Conservation (phyloP, 768 basidiomycete genomes). For the Boletus insuetus region DNA sequence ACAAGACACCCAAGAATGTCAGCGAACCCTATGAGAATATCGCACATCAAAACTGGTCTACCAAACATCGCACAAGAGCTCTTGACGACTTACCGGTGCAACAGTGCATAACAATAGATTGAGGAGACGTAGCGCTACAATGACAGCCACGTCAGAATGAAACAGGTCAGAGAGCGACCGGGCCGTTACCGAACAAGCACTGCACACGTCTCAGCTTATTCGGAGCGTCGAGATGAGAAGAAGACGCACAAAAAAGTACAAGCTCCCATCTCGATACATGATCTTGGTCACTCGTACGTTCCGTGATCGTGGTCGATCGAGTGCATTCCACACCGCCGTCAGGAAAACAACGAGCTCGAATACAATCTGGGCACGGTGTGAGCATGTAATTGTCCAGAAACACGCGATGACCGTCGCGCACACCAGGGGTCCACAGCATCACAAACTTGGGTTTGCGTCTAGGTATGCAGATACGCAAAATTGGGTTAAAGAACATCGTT, state of each 20-base stretch:
- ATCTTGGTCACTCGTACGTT: constrained; percentile 19
- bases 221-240: not conserved
- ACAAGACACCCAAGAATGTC: constrained; percentile 22
- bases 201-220: constrained; percentile 3
- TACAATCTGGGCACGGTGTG: constrained; percentile 15
- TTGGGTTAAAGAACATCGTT: constrained; percentile 4
- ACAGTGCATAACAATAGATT: constrained; percentile 20
- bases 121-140: constrained; percentile 18
- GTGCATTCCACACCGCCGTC: constrained; percentile 28
- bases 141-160: not conserved
- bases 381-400: not conserved
- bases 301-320: constrained; percentile 23
- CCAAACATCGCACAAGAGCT: not conserved
- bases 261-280: constrained; percentile 28
- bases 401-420: not conserved
- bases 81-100: constrained; percentile 21
- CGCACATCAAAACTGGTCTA: not conserved
- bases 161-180: not conserved
- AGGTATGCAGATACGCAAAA: constrained; percentile 23
- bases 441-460: constrained; percentile 17
- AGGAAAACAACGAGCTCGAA: constrained; percentile 33
- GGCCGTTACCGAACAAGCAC: constrained; percentile 24
- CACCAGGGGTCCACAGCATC: constrained; percentile 31
- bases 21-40: constrained; percentile 17
- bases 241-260: constrained; percentile 28